A percentile compares a stretch with the other conserved stretches of the same genome.
Evolutionary conservation across 495 filamentous ascomycete genomes (phyloP).

Genomic region (Peziza echinospora): DNA sequence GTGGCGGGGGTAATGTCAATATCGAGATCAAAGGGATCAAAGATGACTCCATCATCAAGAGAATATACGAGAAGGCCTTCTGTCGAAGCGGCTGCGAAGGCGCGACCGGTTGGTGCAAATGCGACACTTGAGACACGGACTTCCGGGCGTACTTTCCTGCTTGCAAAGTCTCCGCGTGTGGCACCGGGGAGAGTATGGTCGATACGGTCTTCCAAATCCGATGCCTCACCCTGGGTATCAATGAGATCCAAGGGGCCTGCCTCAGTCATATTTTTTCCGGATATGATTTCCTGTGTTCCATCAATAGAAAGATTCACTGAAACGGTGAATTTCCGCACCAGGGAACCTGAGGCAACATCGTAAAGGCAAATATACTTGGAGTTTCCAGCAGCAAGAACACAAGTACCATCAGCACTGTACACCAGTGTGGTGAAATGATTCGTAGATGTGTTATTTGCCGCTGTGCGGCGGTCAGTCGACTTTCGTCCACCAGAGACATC

Average conservation of each 20-base stretch:
- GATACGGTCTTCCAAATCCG: constrained; percentile 66
- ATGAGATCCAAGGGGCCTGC: constrained; percentile 64
- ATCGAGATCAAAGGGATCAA: constrained; percentile 92
- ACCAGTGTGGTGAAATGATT: constrained; percentile 73
- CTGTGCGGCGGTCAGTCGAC: constrained; percentile 63
- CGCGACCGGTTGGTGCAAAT: constrained; percentile 69
- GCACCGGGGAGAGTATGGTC: constrained; percentile 75
- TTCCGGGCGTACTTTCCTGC: constrained; percentile 52
- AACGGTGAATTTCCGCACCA: constrained; percentile 88
- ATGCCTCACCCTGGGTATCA: constrained; percentile 69
- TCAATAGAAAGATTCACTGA: constrained; percentile 83
- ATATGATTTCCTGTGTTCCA: constrained; percentile 89
- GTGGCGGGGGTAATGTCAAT: constrained; percentile 70
- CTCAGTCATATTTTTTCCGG: constrained; percentile 76
- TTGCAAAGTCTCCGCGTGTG: constrained; percentile 61
- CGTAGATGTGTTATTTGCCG: constrained; percentile 69
- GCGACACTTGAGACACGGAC: constrained; percentile 67
- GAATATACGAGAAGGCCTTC: constrained; percentile 87
- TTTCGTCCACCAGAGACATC: constrained; percentile 88
- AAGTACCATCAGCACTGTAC: constrained; percentile 80
- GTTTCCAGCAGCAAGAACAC: constrained; percentile 73
- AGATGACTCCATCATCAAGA: constrained; percentile 54
- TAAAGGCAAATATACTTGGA: constrained; percentile 97
- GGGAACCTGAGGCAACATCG: constrained; percentile 62
- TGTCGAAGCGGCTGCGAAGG: constrained; percentile 87